Conservation (phyloP, 2,329 filamentous ascomycete genomes). For the Tricladium varicosporioides region DNA sequence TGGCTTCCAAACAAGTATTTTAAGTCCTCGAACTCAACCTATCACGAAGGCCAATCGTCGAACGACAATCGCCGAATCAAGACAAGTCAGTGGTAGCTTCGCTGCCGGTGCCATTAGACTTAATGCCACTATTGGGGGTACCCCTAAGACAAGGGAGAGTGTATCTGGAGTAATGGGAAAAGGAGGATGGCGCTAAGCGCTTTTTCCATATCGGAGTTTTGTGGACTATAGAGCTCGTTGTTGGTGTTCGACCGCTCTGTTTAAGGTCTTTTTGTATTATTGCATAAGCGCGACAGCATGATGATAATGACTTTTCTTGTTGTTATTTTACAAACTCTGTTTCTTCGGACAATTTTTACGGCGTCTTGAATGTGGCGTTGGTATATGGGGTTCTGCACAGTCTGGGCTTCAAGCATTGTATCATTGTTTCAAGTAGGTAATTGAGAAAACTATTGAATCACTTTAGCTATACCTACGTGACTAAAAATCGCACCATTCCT, state of each 20-base stretch:
- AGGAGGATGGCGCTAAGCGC: constrained; percentile 28
- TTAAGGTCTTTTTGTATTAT: constrained; percentile 3
- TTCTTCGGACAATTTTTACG: background rate
- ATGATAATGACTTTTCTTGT: constrained; percentile 24
- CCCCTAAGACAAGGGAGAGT: constrained; percentile 30
- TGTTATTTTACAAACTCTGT: constrained; percentile 1
- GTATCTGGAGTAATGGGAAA: constrained; percentile 29
- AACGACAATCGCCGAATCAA: constrained; percentile 30
- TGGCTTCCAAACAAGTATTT: constrained; percentile 53
- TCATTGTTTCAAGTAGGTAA: background rate
- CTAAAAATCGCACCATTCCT: background rate
- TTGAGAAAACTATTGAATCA: background rate
- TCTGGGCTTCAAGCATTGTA: background rate
- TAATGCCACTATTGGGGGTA: constrained; percentile 22
- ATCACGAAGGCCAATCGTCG: constrained; percentile 49
- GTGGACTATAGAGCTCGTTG: constrained; percentile 2
- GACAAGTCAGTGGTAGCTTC: constrained; percentile 27
- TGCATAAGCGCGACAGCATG: constrained; percentile 18
- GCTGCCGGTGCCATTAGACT: constrained; percentile 23
- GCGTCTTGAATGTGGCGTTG: constrained; percentile 13
- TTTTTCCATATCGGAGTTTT: constrained; percentile 14
- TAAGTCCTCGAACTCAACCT: constrained; percentile 59
- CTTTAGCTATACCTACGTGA: background rate
- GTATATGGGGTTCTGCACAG: constrained; percentile 8
- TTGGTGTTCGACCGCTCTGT: constrained; percentile 7